These are phyloP conservation scores for Alternaria longipes DNA, from an alignment of 2,329 filamentous ascomycete species.

Conservation along the genomic window DNA sequence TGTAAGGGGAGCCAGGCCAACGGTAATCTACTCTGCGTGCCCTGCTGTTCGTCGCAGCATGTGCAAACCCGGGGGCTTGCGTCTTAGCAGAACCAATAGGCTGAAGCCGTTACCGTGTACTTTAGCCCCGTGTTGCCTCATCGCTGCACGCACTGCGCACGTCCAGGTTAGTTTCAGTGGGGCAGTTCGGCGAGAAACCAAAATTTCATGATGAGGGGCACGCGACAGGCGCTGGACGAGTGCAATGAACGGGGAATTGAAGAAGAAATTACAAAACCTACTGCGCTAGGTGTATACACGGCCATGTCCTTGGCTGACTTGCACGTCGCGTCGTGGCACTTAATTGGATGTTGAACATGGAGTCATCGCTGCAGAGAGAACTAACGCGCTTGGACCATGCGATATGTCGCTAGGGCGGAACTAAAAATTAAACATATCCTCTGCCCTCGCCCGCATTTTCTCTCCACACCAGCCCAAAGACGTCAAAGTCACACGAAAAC, in stretches of 20 bases:
- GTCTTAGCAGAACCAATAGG: slow-evolving; percentile 43
- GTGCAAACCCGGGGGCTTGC: slow-evolving; percentile 34
- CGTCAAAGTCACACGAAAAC: slow-evolving; percentile 52
- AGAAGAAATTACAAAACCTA: slow-evolving; percentile 7
- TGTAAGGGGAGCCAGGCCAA: slow-evolving; percentile 16
- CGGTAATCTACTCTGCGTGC: slow-evolving; percentile 34
- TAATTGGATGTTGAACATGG: slow-evolving; percentile 25
- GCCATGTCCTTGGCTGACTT: slow-evolving; percentile 14
- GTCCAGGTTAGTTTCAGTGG: slow-evolving; percentile 44
- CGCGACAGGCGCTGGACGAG: slow-evolving; percentile 28
- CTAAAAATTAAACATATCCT: slow-evolving; percentile 38
- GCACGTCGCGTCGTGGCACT: slow-evolving; percentile 21
- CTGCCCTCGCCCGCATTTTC: slow-evolving; percentile 39
- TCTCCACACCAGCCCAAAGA: slow-evolving; percentile 48
- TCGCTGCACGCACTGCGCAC: slow-evolving; percentile 35
- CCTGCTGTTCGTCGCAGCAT: slow-evolving; percentile 35
- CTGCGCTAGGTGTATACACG: slow-evolving; percentile 1
- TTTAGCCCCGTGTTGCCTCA: slow-evolving; percentile 44
- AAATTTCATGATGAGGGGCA: slow-evolving; percentile 33
- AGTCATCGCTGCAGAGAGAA: slow-evolving; percentile 33
- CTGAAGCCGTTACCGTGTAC: slow-evolving; percentile 23
- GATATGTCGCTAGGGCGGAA: slow-evolving; percentile 35
- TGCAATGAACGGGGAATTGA: slow-evolving; percentile 5
- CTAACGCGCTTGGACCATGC: slow-evolving; percentile 28
- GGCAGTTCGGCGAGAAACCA: slow-evolving; percentile 32